Evolutionary conservation across 2,329 filamentous ascomycete genomes (phyloP).

Genomic region (Talaromyces sp.): DNA sequence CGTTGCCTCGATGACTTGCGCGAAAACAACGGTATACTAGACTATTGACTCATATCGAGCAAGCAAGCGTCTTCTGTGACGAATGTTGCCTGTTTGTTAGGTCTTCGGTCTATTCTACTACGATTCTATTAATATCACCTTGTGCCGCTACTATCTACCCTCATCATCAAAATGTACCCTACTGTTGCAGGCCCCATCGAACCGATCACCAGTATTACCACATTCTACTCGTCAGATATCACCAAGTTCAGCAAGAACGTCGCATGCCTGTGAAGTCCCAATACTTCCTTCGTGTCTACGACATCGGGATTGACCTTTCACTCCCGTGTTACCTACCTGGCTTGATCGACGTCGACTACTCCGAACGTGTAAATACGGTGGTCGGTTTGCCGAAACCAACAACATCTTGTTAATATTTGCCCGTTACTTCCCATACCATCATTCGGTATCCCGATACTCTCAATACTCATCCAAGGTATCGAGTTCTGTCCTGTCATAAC

Average conservation of each 20-base stretch:
- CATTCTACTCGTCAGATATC: constrained; percentile 32
- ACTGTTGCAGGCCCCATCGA: constrained; percentile 30
- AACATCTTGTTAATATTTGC: constrained; percentile 12
- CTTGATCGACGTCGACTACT: constrained; percentile 17
- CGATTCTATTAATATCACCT: constrained; percentile 25
- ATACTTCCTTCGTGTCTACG: background rate
- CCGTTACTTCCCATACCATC: background rate
- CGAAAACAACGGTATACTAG: constrained; percentile 7
- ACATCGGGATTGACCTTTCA: constrained; percentile 9
- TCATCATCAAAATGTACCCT: constrained; percentile 39
- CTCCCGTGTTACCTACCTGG: constrained; percentile 3
- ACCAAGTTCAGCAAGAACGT: constrained; percentile 25
- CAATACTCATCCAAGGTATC: constrained; percentile 4
- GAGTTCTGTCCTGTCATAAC: constrained; percentile 1
- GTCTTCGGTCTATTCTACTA: constrained; percentile 29
- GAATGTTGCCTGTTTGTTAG: constrained; percentile 33
- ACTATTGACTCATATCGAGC: constrained; percentile 19
- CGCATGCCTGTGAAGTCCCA: constrained; percentile 9
- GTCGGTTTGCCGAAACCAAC: constrained; percentile 12
- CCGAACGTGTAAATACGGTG: constrained; percentile 17
- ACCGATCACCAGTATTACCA: constrained; percentile 39
- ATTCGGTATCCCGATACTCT: background rate
- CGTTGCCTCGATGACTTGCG: constrained; percentile 6
- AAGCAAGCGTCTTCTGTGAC: constrained; percentile 18
- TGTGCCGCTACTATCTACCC: constrained; percentile 12